Percentiles rank a stretch among this genome's conserved stretches.
These are phyloP conservation scores for Penicillium rolfsii DNA, from an alignment of 2,329 filamentous ascomycete genomes.

Conservation along the genomic window DNA sequence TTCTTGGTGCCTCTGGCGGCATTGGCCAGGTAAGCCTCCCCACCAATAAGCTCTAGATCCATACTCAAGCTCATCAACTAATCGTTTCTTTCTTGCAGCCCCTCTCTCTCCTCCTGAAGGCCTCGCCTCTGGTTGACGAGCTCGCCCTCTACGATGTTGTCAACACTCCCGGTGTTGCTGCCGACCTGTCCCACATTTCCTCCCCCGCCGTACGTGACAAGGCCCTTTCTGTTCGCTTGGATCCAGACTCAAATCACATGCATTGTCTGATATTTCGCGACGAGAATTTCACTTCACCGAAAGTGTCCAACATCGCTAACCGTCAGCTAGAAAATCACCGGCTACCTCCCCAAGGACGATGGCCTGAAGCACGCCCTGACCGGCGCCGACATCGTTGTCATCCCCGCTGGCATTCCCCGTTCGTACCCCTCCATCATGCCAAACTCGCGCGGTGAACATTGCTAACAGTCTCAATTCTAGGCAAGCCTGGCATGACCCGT, in stretches of 20 bases:
- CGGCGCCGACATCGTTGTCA: constrained; percentile 93
- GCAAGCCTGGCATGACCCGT: constrained; percentile 99
- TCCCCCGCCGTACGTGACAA: constrained; percentile 71
- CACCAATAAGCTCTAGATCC: constrained; percentile 10
- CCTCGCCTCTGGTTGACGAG: constrained; percentile 83
- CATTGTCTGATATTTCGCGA: neutral
- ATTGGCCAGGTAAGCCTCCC: constrained; percentile 81
- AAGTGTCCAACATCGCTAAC: constrained; percentile 31
- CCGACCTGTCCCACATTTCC: constrained; percentile 97
- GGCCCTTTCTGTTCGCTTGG: neutral
- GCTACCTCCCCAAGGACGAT: constrained; percentile 83
- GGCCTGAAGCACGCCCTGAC: constrained; percentile 87
- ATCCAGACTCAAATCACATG: neutral
- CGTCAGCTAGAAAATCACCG: constrained; percentile 71
- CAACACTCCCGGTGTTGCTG: constrained; percentile 94
- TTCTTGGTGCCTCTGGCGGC: constrained; percentile 95
- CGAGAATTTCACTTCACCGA: neutral
- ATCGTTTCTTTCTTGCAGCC: constrained; percentile 61
- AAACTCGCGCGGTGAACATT: neutral
- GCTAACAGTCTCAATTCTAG: constrained; percentile 51
- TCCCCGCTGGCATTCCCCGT: constrained; percentile 98
- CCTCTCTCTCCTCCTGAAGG: constrained; percentile 94
- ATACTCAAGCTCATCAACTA: neutral
- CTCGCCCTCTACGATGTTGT: constrained; percentile 99
- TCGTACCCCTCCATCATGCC: constrained; percentile 46